Evolutionary conservation across 2,329 filamentous ascomycete species (phyloP).

Genomic region (Penicillium sclerotiorum): DNA sequence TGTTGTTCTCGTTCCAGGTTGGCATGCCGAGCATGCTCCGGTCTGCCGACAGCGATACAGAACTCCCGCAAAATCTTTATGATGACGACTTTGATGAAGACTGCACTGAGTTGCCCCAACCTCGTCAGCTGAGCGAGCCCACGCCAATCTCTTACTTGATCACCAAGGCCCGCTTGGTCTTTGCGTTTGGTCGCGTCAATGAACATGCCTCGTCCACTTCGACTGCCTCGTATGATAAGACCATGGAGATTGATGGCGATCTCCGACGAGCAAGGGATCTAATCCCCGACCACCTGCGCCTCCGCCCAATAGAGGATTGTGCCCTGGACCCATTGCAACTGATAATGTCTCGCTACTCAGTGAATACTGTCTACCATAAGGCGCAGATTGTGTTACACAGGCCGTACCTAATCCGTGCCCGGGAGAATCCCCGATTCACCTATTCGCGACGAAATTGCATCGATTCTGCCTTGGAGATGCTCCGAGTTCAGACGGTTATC

Average conservation of each 20-base stretch:
- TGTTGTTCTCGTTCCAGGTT: slow-evolving; percentile 67
- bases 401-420: slow-evolving; percentile 77
- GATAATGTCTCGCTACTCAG: slow-evolving; percentile 79
- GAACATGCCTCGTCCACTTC: slow-evolving; percentile 47
- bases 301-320: slow-evolving; percentile 73
- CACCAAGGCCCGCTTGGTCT: slow-evolving; percentile 46
- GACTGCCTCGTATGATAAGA: slow-evolving; percentile 59
- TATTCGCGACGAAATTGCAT: slow-evolving; percentile 84
- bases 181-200: slow-evolving; percentile 48
- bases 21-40: slow-evolving; percentile 69
- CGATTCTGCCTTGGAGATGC: slow-evolving; percentile 79
- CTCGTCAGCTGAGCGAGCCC: slow-evolving; percentile 60
- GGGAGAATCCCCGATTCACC: slow-evolving; percentile 77
- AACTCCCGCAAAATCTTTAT: slow-evolving; percentile 62
- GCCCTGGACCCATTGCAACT: slow-evolving; percentile 68
- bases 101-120: slow-evolving; percentile 56
- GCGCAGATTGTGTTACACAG: slow-evolving; percentile 86
- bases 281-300: slow-evolving; percentile 76
- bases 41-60: slow-evolving; percentile 64
- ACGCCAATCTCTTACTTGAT: slow-evolving; percentile 58
- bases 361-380: slow-evolving; percentile 82
- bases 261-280: slow-evolving; percentile 62
- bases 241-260: slow-evolving; percentile 62
- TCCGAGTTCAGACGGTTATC: slow-evolving; percentile 75
- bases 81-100: slow-evolving; percentile 67